Evolutionary conservation across 305 asterid species (phyloP).

Genomic region (Solanum hybrid): DNA sequence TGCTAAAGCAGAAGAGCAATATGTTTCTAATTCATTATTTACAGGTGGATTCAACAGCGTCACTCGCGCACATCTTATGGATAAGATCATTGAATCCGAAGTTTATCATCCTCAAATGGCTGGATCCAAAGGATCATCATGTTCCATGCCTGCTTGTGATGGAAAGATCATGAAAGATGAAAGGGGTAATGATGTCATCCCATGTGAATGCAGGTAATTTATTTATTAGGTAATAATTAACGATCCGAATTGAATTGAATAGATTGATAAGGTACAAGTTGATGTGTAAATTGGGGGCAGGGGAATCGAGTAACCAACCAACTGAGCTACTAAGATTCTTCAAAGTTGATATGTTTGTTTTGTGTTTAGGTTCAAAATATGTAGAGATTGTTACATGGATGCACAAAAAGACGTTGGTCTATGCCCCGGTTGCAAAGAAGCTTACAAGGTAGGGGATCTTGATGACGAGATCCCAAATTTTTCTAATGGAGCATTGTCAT

Average conservation of each 20-base stretch:
- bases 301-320: neutral
- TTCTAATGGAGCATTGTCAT: conserved; percentile 43
- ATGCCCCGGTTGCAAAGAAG: conserved; percentile 52
- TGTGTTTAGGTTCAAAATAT: conserved; percentile 33
- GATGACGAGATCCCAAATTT: conserved; percentile 51
- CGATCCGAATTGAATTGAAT: neutral
- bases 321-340: neutral
- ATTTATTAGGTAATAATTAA: neutral
- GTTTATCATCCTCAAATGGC: conserved; percentile 49
- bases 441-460: conserved; percentile 40
- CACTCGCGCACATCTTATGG: conserved; percentile 48
- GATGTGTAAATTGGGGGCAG: neutral
- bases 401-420: conserved; percentile 39
- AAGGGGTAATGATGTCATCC: conserved; percentile 35
- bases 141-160: conserved; percentile 44
- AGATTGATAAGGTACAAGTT: neutral
- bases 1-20: conserved; percentile 45
- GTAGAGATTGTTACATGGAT: conserved; percentile 50
- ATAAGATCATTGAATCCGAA: conserved; percentile 42
- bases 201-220: conserved; percentile 44
- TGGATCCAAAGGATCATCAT: conserved; percentile 38
- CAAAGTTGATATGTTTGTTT: neutral
- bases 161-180: conserved; percentile 46
- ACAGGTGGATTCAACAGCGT: conserved; percentile 49
- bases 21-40: conserved; percentile 40